A percentile compares a stretch with the other conserved stretches of the same genome.
Conservation (phyloP, 2,329 filamentous ascomycete genomes). For the Diaporthe eres region DNA sequence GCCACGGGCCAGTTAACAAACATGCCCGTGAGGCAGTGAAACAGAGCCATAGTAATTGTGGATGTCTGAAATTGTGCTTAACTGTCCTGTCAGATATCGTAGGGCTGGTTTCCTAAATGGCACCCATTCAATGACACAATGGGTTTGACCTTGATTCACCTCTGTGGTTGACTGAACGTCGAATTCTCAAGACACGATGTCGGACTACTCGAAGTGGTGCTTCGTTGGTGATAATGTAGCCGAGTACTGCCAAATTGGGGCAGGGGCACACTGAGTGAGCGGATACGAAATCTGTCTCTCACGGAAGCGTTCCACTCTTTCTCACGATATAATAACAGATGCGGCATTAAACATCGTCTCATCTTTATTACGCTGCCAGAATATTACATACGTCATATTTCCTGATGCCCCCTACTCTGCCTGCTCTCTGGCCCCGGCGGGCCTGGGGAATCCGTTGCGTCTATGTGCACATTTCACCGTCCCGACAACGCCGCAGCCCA, state of each 20-base stretch:
- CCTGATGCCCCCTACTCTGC: background rate
- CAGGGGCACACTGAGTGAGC: no score
- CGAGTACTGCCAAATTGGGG: background rate
- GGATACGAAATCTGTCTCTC: background rate
- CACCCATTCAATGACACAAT: background rate
- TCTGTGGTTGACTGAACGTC: background rate
- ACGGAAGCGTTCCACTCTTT: background rate
- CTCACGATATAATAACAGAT: background rate
- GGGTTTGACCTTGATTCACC: background rate
- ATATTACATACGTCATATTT: conserved; percentile 27
- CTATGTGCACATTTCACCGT: background rate
- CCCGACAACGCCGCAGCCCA: background rate
- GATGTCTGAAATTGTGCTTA: background rate
- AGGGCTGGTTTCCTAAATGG: background rate
- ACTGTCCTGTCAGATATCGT: background rate
- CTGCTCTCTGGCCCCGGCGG: background rate
- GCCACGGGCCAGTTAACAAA: no score
- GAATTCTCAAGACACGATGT: background rate
- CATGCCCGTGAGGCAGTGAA: background rate
- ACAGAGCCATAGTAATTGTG: background rate
- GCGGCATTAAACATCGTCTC: background rate
- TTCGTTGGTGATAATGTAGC: no score
- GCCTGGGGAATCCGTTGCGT: background rate
- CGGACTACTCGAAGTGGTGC: background rate
- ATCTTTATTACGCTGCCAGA: conserved; percentile 33